These are phyloP conservation scores for Dichotomocladium elegans DNA, from an alignment of 371 early-diverging fungal species.

Conservation along the genomic window DNA sequence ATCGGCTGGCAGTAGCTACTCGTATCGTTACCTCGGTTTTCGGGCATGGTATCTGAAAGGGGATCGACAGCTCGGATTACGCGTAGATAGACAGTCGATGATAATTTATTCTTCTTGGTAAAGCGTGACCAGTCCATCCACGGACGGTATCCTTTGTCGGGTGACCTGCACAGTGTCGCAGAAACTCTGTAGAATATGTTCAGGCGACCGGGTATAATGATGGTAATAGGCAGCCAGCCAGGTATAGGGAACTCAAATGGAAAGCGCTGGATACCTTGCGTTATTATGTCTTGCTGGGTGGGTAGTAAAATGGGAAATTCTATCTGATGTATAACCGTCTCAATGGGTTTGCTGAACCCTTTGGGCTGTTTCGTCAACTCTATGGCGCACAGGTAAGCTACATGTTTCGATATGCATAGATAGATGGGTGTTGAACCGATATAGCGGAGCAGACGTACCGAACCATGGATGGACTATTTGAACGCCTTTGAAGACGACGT, in stretches of 20 bases:
- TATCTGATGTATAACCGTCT: slow-evolving; percentile 27
- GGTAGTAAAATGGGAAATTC: slow-evolving; percentile 35
- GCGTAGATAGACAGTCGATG: slow-evolving; percentile 4
- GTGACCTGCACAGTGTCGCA: slow-evolving; percentile 5
- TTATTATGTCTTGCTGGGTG: slow-evolving; percentile 31
- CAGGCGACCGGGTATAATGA: slow-evolving; percentile 25
- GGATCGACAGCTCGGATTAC: slow-evolving; percentile 7
- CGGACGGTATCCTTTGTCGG: neutral
- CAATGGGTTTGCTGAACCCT: slow-evolving; percentile 15
- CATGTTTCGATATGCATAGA: neutral
- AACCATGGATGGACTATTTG: slow-evolving; percentile 31
- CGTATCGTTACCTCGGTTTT: neutral
- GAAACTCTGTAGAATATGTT: slow-evolving; percentile 31
- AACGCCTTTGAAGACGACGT: slow-evolving; percentile 31
- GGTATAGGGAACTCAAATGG: slow-evolving; percentile 44
- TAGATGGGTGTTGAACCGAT: neutral
- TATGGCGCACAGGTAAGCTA: too few species aligned
- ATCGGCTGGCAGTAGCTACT: too few species aligned
- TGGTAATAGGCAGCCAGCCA: slow-evolving; percentile 23
- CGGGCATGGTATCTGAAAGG: neutral
- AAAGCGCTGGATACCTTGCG: slow-evolving; percentile 35
- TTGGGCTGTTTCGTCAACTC: slow-evolving; percentile 25
- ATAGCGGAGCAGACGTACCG: slow-evolving; percentile 12
- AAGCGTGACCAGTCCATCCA: slow-evolving; percentile 5
- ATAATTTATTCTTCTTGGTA: slow-evolving; percentile 2